These are phyloP conservation scores for Amyloporia xantha DNA, from an alignment of 768 basidiomycete species.

Conservation along the genomic window DNA sequence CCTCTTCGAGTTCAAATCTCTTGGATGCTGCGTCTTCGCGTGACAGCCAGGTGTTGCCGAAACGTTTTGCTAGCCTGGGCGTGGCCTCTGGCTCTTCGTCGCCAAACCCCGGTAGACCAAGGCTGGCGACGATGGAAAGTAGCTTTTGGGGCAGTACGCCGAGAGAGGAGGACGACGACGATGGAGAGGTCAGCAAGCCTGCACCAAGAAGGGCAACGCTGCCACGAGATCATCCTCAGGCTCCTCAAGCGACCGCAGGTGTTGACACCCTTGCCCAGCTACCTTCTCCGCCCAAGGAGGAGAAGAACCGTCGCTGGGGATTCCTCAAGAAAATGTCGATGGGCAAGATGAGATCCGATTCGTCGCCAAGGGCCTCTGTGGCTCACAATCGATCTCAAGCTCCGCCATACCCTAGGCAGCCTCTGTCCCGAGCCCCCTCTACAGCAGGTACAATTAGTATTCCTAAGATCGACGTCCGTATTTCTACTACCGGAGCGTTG, in stretches of 20 bases:
- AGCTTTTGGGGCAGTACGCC: conserved; percentile 45
- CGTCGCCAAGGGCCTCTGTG: conserved; percentile 24
- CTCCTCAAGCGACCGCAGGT: neutral
- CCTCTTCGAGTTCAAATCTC: conserved; percentile 67
- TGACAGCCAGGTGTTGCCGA: conserved; percentile 32
- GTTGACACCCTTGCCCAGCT: neutral
- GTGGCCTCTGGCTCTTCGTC: conserved; percentile 35
- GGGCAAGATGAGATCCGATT: conserved; percentile 79
- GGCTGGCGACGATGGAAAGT: conserved; percentile 34
- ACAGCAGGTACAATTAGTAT: neutral
- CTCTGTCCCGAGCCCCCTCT: conserved; percentile 1
- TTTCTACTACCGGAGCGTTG: conserved; percentile 63
- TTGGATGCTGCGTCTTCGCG: conserved; percentile 32
- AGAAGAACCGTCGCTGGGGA: conserved; percentile 78
- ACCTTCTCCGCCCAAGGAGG: conserved; percentile 12
- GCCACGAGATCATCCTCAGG: conserved; percentile 1
- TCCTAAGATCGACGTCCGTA: conserved; percentile 63
- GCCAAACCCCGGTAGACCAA: conserved; percentile 29
- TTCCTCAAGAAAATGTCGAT: conserved; percentile 99
- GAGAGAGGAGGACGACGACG: conserved; percentile 25
- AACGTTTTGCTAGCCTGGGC: conserved; percentile 67
- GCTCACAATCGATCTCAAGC: conserved; percentile 4
- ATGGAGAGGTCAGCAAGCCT: conserved; percentile 3
- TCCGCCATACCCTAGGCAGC: conserved; percentile 6
- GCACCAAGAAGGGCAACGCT: conserved; percentile 6